Conservation (phyloP, 2,329 filamentous ascomycete genomes). For the Hawksworthiomyces lignivorus region DNA sequence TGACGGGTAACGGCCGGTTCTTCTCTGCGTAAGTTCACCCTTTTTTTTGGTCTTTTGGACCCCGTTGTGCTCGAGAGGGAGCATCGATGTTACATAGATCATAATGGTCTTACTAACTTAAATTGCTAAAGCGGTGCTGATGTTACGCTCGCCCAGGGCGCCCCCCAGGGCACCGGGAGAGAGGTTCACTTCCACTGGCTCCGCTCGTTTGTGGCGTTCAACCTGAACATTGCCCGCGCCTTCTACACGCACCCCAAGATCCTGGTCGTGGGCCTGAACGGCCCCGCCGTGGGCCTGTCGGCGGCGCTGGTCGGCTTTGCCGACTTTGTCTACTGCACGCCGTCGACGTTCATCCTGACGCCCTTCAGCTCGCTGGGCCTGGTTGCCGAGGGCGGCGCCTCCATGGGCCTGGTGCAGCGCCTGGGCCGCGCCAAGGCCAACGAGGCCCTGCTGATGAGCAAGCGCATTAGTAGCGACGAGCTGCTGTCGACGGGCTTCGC, state of each 20-base stretch:
- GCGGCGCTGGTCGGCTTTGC: slow-evolving; percentile 76
- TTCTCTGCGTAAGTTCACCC: slow-evolving; percentile 73
- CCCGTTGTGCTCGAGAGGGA: too few species aligned
- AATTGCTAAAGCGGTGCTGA: slow-evolving; percentile 71
- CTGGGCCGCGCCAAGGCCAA: slow-evolving; percentile 78
- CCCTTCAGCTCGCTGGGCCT: slow-evolving; percentile 87
- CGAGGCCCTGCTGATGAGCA: slow-evolving; percentile 88
- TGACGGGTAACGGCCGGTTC: slow-evolving; percentile 73
- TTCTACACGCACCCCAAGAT: slow-evolving; percentile 95
- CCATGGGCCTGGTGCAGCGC: slow-evolving; percentile 67
- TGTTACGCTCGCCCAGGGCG: slow-evolving; percentile 48
- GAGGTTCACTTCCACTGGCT: slow-evolving; percentile 50
- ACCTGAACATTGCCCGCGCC: slow-evolving; percentile 80
- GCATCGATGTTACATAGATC: too few species aligned
- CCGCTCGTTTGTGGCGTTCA: slow-evolving; percentile 68
- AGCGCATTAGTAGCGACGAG: slow-evolving; percentile 64
- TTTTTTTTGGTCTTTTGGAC: neutral
- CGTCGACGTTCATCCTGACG: slow-evolving; percentile 76
- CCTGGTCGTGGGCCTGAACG: slow-evolving; percentile 84
- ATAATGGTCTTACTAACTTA: too few species aligned
- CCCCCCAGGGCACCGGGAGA: slow-evolving; percentile 23
- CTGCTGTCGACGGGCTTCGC: slow-evolving; percentile 72
- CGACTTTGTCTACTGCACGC: slow-evolving; percentile 86
- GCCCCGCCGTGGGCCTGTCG: slow-evolving; percentile 79
- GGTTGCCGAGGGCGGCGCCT: slow-evolving; percentile 80